Evolutionary conservation across 2,329 filamentous ascomycete species (phyloP), one percentile per base, ranked within the genome.

Genomic region (Orbilia oligospora): DNA sequence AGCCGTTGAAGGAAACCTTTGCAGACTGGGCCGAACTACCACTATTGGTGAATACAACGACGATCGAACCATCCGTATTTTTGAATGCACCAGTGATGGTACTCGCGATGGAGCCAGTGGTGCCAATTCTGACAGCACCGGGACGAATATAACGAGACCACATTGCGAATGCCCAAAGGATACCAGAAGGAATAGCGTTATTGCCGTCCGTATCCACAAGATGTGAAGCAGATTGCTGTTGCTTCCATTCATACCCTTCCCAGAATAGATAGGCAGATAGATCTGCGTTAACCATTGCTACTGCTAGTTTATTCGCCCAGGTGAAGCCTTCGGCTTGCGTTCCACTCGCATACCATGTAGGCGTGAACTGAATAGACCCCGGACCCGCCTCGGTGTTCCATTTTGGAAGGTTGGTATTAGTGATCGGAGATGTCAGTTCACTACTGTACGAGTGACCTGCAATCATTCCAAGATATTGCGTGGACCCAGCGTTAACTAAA

Each of bases 251-350:
- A 16, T 82, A 81, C 20, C 87, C 87, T 81, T 87, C 86, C 88
- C 88, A 89, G 83, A 88, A 89, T 4, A 89, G 83, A 80, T 88
- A 89, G 0, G 85, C 88, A 6, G 85, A 87, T 4, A 87, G 83
- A 80, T 87, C 86, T 24, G 84, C 85, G 80, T 85, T 86, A 5
- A 87, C 84, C 14, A 89, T 83, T 20, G 85, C 87, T 36, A 84
- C 84, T 82, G 87, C 86, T 53, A 89, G 86, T 80, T 87, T 87
- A 80, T 87, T 87, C 0, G 88, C 88, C 88, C 87, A 89, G 1
- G 87, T 88, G 80, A 87, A 84, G 5, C 88, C 88, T 78, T 89
- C 88, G 44, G 86, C 86, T 0, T 84, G 82, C 9, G 85, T 86
- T 53, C 87, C 87, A 76, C 81, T 84, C 0, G 80, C 76, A 81